Conservation (phyloP, 2,329 filamentous ascomycete species). For the Hypoxylon sp. region DNA sequence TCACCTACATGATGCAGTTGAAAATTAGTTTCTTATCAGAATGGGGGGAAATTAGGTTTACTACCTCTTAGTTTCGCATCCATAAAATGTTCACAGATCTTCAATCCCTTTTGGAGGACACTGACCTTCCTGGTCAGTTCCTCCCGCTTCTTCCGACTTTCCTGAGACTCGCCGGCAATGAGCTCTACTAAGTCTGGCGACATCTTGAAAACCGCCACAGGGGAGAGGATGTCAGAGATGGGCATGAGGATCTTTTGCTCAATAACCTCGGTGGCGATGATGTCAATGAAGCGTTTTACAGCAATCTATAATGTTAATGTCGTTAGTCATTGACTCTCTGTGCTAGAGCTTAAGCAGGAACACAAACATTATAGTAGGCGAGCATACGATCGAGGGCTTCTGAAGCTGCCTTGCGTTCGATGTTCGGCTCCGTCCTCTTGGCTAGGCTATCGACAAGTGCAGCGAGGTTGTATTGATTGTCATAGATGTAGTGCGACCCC, state of each 20-base stretch:
- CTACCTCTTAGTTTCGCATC: conserved; percentile 41
- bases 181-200: conserved; percentile 52
- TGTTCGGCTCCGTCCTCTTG: conserved; percentile 44
- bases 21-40: neutral
- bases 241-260: conserved; percentile 58
- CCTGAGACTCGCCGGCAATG: conserved; percentile 61
- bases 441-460: conserved; percentile 42
- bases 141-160: conserved; percentile 56
- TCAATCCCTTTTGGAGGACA: conserved; percentile 56
- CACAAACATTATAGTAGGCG: conserved; percentile 56
- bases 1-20: conserved; percentile 6
- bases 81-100: conserved; percentile 58
- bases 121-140: conserved; percentile 57
- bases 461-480: conserved; percentile 34
- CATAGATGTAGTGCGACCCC: neutral
- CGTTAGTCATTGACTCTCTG: conserved; percentile 9
- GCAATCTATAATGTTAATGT: conserved; percentile 57
- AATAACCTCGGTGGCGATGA: conserved; percentile 60
- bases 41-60: neutral
- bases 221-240: conserved; percentile 59
- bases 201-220: conserved; percentile 58
- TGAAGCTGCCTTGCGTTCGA: conserved; percentile 51
- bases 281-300: conserved; percentile 61
- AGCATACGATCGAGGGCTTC: conserved; percentile 56
- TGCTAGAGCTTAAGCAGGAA: neutral